phyloP scores from a whole-genome alignment of 371 early-diverging fungal species.

The Lichtheimia corymbifera region DNA sequence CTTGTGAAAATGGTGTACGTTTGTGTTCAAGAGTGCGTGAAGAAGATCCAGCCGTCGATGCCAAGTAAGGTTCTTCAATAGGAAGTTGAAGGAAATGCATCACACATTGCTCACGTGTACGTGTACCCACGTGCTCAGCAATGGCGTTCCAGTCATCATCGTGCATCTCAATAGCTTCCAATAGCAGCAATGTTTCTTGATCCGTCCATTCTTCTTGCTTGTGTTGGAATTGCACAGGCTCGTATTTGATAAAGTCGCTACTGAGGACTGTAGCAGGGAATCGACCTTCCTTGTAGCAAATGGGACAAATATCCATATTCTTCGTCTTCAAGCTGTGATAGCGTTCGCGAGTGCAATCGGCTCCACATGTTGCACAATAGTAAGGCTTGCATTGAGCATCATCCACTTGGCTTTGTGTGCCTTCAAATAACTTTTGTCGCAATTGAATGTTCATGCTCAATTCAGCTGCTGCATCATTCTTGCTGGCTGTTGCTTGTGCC shows the following conservation, averaged over 20 bases:
- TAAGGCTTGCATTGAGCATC: conserved; percentile 45
- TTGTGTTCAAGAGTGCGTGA: conserved; percentile 53
- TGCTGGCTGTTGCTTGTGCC: conserved; percentile 13
- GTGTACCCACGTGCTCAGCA: conserved; percentile 91
- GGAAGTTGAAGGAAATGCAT: conserved; percentile 94
- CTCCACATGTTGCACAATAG: conserved; percentile 88
- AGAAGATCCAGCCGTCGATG: conserved; percentile 14
- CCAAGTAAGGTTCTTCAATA: conserved; percentile 86
- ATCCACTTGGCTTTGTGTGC: conserved; percentile 27
- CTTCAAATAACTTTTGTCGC: conserved; percentile 61
- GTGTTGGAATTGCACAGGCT: conserved; percentile 49
- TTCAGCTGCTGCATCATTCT: conserved; percentile 12
- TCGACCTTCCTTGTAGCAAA: conserved; percentile 92
- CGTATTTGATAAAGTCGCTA: conserved; percentile 87
- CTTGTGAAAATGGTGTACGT: conserved; percentile 79
- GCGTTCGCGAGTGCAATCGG: conserved; percentile 78
- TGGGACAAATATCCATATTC: conserved; percentile 83
- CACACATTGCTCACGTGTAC: conserved; percentile 94
- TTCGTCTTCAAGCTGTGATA: conserved; percentile 85
- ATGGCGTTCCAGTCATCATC: conserved; percentile 97
- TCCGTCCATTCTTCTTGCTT: conserved; percentile 83
- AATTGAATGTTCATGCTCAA: conserved; percentile 47
- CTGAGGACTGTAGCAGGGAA: conserved; percentile 85
- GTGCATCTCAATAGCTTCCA: conserved; percentile 96
- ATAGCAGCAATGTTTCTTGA: conserved; percentile 87